Evolutionary conservation across 2,329 filamentous ascomycete genomes (phyloP).

Genomic region (Xylariaceae sp.): DNA sequence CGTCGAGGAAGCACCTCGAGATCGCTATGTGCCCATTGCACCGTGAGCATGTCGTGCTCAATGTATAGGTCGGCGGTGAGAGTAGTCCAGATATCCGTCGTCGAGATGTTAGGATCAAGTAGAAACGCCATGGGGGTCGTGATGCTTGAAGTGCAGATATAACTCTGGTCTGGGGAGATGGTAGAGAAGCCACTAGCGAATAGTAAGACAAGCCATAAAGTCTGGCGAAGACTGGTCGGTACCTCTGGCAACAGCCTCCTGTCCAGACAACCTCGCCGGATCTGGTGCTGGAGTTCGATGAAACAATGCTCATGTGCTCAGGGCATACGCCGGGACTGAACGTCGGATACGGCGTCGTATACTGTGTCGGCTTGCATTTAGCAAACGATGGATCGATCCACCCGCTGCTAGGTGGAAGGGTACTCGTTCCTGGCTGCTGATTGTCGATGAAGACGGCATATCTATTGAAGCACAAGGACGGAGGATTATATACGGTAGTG

Average conservation of each 20-base stretch:
- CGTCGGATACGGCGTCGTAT: conserved; percentile 16
- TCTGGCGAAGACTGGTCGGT: not conserved
- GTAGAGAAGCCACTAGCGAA: conserved; percentile 20
- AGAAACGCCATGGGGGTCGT: conserved; percentile 22
- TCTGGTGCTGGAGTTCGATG: conserved; percentile 8
- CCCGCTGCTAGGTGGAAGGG: conserved; percentile 20
- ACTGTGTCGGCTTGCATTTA: conserved; percentile 20
- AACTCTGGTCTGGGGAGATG: conserved; percentile 9
- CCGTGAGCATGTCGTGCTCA: conserved; percentile 22
- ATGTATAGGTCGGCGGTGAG: conserved; percentile 18
- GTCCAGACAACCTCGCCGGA: conserved; percentile 16
- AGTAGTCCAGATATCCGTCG: conserved; percentile 22
- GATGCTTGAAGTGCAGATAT: conserved; percentile 20
- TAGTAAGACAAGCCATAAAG: not conserved
- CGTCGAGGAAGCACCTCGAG: conserved; percentile 14
- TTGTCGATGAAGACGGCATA: conserved; percentile 21
- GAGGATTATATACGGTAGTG: conserved; percentile 19
- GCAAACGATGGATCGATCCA: conserved; percentile 24
- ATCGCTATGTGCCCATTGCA: conserved; percentile 20
- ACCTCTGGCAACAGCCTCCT: conserved; percentile 24
- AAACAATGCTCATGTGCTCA: conserved; percentile 18
- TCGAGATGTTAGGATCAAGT: conserved; percentile 21
- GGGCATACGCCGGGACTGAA: conserved; percentile 25
- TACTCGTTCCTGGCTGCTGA: conserved; percentile 15
- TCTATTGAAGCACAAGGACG: conserved; percentile 19